A percentile compares a stretch with the other conserved stretches of the same genome.
Evolutionary conservation across 2,329 filamentous ascomycete species (phyloP).

Genomic region (Ophiosphaerella herpotricha): DNA sequence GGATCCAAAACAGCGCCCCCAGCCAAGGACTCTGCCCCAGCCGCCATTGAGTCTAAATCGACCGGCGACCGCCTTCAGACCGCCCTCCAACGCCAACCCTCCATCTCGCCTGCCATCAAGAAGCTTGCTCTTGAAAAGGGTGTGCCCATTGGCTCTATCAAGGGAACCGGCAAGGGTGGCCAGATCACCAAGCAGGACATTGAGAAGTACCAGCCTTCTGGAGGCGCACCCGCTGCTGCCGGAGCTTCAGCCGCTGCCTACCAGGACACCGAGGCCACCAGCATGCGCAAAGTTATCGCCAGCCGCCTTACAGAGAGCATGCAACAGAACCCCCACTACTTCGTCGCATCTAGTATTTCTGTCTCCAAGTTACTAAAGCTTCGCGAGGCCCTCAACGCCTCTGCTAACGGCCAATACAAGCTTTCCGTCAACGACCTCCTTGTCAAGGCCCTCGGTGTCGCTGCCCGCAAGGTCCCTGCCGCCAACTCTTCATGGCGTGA

Average conservation of each 20-base stretch:
- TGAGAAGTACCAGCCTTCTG: slow-evolving; percentile 75
- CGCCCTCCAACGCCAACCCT: slow-evolving; percentile 79
- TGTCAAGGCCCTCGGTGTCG: slow-evolving; percentile 90
- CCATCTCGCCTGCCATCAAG: slow-evolving; percentile 73
- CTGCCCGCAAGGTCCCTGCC: slow-evolving; percentile 89
- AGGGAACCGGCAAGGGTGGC: slow-evolving; percentile 84
- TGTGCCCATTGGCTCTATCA: slow-evolving; percentile 74
- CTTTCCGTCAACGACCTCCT: slow-evolving; percentile 99
- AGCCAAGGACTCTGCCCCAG: slow-evolving; percentile 56
- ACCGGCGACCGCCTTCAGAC: slow-evolving; percentile 80
- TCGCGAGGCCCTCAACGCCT: slow-evolving; percentile 87
- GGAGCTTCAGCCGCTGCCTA: slow-evolving; percentile 67
- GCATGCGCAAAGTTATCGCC: slow-evolving; percentile 99
- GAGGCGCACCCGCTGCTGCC: slow-evolving; percentile 52
- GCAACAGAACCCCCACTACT: slow-evolving; percentile 97
- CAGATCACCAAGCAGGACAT: slow-evolving; percentile 91
- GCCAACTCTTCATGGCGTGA: slow-evolving; percentile 94
- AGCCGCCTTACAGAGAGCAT: slow-evolving; percentile 85
- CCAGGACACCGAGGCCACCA: slow-evolving; percentile 81
- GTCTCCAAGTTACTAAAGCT: slow-evolving; percentile 96
- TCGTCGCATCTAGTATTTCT: slow-evolving; percentile 87
- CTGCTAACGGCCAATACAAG: slow-evolving; percentile 93
- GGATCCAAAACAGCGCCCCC: slow-evolving; percentile 63
- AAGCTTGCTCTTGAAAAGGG: slow-evolving; percentile 84
- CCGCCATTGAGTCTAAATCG: slow-evolving; percentile 71